Evolutionary conservation across 2,329 filamentous ascomycete genomes (phyloP), one percentile per base, ranked within the genome.

Genomic region (Proliferodiscus dingleyae): DNA sequence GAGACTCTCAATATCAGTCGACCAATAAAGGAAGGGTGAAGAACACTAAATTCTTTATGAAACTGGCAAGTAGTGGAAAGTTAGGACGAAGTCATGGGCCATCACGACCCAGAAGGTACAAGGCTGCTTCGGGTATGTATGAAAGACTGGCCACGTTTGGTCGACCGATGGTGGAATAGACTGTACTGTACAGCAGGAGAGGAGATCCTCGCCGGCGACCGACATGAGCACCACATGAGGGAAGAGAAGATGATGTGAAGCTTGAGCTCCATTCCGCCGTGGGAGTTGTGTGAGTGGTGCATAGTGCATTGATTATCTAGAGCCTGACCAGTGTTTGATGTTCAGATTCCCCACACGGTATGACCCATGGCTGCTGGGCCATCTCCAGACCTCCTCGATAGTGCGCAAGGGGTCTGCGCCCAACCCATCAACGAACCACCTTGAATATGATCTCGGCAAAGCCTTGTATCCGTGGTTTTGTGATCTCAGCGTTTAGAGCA

Each of bases 261-360:
- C 32, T 42, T 42, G 41, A 46, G 13, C n/a, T 19, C 33, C 41
- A 33, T n/a, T 44, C 29, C 30, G 28, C 41, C 30, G 39, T 46
- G 42, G 37, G 22, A 21, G 30, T 21, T 37, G 41, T 38, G 18
- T 22, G 33, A 36, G 43, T 47, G 50, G 43, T 53, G 55, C 56
- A 58, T 58, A 61, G 54, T 58, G 60, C 60, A 62, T 62, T 57
- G 51, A 61, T 54, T 53, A 56, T 56, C 49, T 49, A 38, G 48
- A 50, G 56, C 53, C 61, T 52, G 58, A 50, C 58, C 46, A 57
- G 57, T 61, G 60, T 62, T 63, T 63, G 58, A 62, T 46, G 59
- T 62, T 62, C 46, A 58, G 46, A 56, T 55, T 61, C 57, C 55
- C 59, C 58, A 61, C 56, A 60, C 54, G 51, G 49, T 44, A 49